Evolutionary conservation across 2,329 filamentous ascomycete species (phyloP).

Genomic region (Lecanicillium sp.): DNA sequence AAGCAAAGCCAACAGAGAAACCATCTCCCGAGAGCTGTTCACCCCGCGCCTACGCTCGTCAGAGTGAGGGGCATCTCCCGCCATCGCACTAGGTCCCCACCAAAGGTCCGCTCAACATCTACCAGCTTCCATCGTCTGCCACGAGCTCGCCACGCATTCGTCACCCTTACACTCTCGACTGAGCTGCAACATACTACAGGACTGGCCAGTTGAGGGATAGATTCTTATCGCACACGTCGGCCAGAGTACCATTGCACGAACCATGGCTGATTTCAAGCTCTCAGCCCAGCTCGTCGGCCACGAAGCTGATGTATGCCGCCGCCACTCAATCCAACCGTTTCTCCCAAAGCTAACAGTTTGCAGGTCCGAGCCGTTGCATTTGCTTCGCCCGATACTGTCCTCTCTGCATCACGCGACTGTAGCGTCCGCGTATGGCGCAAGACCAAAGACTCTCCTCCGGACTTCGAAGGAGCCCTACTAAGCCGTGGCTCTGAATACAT

Average conservation of each 20-base stretch:
- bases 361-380: slow-evolving; percentile 85
- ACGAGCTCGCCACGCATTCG: slow-evolving; percentile 7
- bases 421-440: slow-evolving; percentile 83
- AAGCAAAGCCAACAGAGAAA: too few relatives aligned
- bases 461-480: slow-evolving; percentile 69
- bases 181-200: background rate
- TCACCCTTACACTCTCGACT: slow-evolving; percentile 6
- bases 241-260: slow-evolving; percentile 9
- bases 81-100: too few relatives aligned
- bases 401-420: slow-evolving; percentile 86
- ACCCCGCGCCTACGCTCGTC: too few relatives aligned
- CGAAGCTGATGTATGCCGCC: slow-evolving; percentile 75
- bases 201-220: slow-evolving; percentile 6
- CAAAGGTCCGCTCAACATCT: slow-evolving; percentile 3
- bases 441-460: slow-evolving; percentile 53
- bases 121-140: slow-evolving; percentile 8
- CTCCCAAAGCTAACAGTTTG: slow-evolving; percentile 1
- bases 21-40: too few relatives aligned
- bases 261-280: slow-evolving; percentile 82
- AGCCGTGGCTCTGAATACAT: slow-evolving; percentile 78
- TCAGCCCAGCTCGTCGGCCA: slow-evolving; percentile 85
- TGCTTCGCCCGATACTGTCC: slow-evolving; percentile 59
- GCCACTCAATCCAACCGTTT: slow-evolving; percentile 10
- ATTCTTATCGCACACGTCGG: slow-evolving; percentile 2
- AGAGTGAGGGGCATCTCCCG: too few relatives aligned